phyloP scores from a whole-genome alignment of 2,329 filamentous ascomycete genomes.

The Diaporthe helianthi region DNA sequence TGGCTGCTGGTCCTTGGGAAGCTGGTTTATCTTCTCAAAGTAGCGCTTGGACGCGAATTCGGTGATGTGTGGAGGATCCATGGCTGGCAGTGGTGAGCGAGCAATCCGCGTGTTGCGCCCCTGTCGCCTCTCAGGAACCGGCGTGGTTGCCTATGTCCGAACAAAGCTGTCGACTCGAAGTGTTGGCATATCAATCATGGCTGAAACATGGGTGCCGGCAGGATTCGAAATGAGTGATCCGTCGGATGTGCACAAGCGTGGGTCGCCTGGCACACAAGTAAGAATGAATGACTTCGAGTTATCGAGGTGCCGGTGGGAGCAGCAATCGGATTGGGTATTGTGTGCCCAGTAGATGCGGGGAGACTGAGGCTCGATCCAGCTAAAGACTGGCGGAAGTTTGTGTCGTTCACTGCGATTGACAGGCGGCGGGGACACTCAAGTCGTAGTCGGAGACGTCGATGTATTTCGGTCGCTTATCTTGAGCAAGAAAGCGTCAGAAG shows the following conservation, averaged over 20 bases:
- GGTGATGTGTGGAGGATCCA: slow-evolving; percentile 69
- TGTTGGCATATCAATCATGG: slow-evolving; percentile 44
- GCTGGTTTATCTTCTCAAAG: slow-evolving; percentile 66
- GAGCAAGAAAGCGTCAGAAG: background rate
- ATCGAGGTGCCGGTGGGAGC: background rate
- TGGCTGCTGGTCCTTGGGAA: slow-evolving; percentile 55
- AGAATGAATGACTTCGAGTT: background rate
- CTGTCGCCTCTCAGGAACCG: slow-evolving; percentile 33
- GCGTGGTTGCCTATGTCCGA: slow-evolving; percentile 30
- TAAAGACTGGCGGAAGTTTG: background rate
- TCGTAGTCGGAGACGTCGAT: slow-evolving; percentile 8
- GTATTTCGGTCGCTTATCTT: slow-evolving; percentile 14
- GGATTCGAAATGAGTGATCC: slow-evolving; percentile 11
- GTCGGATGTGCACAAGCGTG: background rate
- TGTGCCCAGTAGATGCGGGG: background rate
- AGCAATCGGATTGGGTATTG: background rate
- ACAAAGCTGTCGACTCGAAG: slow-evolving; percentile 36
- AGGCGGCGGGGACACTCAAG: background rate
- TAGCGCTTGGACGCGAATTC: slow-evolving; percentile 72
- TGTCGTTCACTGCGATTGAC: slow-evolving; percentile 1
- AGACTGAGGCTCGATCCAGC: background rate
- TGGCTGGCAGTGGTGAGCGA: slow-evolving; percentile 42
- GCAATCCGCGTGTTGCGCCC: slow-evolving; percentile 28
- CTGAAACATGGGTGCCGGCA: slow-evolving; percentile 40
- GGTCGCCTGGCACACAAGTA: background rate